Evolutionary conservation across 495 filamentous ascomycete genomes (phyloP).

Genomic region (Massariosphaeria phaeospora): DNA sequence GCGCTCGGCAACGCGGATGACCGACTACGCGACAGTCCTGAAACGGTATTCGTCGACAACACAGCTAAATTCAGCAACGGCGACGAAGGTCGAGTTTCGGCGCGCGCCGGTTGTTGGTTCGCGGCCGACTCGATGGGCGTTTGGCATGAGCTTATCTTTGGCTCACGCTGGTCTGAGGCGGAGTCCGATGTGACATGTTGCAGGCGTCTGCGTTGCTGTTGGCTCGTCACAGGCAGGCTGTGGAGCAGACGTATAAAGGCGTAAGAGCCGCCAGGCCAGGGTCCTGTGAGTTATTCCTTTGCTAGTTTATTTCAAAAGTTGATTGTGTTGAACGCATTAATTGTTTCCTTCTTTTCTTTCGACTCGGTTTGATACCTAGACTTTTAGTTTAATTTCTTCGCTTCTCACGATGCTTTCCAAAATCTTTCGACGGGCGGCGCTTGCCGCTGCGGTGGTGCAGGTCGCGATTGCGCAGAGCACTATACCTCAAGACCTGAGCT

Average conservation of each 20-base stretch:
- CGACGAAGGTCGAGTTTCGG: neutral
- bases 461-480: neutral
- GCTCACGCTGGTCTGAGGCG: neutral
- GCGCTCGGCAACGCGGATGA: too few relatives aligned
- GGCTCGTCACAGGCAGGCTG: neutral
- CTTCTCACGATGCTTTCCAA: neutral
- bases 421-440: neutral
- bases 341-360: neutral
- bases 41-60: too few relatives aligned
- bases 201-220: neutral
- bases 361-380: neutral
- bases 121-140: neutral
- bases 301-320: neutral
- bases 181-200: neutral
- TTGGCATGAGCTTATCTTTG: neutral
- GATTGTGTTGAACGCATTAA: neutral
- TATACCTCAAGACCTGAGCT: slow-evolving; percentile 7
- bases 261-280: neutral
- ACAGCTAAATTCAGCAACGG: too few relatives aligned
- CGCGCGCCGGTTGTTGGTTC: neutral
- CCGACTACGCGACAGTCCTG: too few relatives aligned
- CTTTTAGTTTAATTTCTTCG: neutral
- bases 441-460: neutral
- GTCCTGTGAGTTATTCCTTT: neutral
- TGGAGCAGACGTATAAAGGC: neutral